Base-by-base conservation (phyloP, 2,329 filamentous ascomycete genomes). In the Drechslerella coelobrocha region DNA sequence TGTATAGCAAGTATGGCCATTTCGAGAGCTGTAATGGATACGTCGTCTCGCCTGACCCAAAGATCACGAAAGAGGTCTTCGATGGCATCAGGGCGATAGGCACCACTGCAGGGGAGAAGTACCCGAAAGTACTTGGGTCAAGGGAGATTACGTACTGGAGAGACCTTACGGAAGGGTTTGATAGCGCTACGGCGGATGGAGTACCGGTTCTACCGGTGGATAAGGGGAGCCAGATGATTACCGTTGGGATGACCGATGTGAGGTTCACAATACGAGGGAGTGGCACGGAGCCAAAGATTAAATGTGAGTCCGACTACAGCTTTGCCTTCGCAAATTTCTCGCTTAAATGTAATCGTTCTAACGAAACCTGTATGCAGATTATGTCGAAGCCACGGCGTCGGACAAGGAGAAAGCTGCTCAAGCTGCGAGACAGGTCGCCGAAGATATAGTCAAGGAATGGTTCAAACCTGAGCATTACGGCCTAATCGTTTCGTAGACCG, bases 221-320 rank as follows among this genome's bases (percentile, higher is more conserved):
- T 73, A 79, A 80, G 19, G 81, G 78, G 10, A 85, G 83, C 62
- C 85, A 88, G 78, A 88, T 88, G 86, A 83, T 88, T 74, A 88
- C 86, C 1, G 82, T 81, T 68, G 85, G 86, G 79, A 76, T 88
- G 41, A 82, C 85, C 26, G 81, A 82, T 19, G 80, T 86, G 10
- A 81, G 83, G 23, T 86, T 87, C 74, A 88, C 85, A 1, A 81
- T 86, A 21, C 78, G 86, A 73, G 85, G 83, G 0, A 87, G 85
- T 1, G 86, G 86, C 1, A 88, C 86, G 1, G 86, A 88, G 77
- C 86, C 86, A 0, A 88, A 88, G 80, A 86, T 88, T 72, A 88
- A 88, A 75, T 77, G 81, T 82, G 76, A 76, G 79, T 76, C 61
- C 47, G n/a, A 9, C 17, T 50, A 52, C 39, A 2, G 17, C 26